Percentiles rank a stretch among this genome's conserved stretches.
phyloP scores from a whole-genome alignment of 768 basidiomycete species.

The Rickenella mellea region DNA sequence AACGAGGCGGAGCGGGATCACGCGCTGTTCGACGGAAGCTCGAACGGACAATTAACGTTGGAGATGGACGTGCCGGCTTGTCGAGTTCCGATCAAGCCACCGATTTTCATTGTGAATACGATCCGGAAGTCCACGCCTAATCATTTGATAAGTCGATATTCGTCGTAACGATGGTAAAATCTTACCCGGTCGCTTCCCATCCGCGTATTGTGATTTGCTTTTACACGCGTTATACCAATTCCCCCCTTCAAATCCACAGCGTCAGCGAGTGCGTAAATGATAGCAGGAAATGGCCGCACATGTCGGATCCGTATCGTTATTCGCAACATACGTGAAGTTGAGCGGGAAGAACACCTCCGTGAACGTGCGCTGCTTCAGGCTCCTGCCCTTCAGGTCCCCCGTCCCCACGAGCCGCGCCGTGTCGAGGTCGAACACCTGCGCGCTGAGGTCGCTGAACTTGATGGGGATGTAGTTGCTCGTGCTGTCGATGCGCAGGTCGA shows the following conservation, averaged over 20 bases:
- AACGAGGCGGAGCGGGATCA: constrained; percentile 22
- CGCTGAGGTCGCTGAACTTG: constrained; percentile 57
- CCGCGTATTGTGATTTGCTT: constrained; percentile 39
- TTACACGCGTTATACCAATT: constrained; percentile 75
- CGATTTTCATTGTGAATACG: constrained; percentile 55
- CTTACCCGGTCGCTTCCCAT: constrained; percentile 54
- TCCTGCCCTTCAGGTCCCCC: constrained; percentile 50
- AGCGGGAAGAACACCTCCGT: constrained; percentile 65
- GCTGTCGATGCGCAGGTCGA: constrained; percentile 73
- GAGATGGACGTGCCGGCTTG: constrained; percentile 46
- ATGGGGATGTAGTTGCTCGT: constrained; percentile 67
- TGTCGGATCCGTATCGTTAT: constrained; percentile 74
- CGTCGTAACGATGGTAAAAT: constrained; percentile 9
- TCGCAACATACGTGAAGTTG: constrained; percentile 73
- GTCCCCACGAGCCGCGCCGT: constrained; percentile 56
- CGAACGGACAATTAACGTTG: constrained; percentile 60
- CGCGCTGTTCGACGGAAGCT: constrained; percentile 43
- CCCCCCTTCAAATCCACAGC: constrained; percentile 33
- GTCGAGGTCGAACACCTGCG: constrained; percentile 59
- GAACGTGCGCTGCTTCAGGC: constrained; percentile 57
- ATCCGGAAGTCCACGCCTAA: constrained; percentile 53
- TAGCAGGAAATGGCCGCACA: constrained; percentile 38
- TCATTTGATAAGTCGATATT: constrained; percentile 5
- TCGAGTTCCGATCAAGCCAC: constrained; percentile 50
- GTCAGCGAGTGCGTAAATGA: constrained; percentile 6